phyloP scores from a whole-genome alignment of 805 yeast species.

The Kockiozyma suomiensis region DNA sequence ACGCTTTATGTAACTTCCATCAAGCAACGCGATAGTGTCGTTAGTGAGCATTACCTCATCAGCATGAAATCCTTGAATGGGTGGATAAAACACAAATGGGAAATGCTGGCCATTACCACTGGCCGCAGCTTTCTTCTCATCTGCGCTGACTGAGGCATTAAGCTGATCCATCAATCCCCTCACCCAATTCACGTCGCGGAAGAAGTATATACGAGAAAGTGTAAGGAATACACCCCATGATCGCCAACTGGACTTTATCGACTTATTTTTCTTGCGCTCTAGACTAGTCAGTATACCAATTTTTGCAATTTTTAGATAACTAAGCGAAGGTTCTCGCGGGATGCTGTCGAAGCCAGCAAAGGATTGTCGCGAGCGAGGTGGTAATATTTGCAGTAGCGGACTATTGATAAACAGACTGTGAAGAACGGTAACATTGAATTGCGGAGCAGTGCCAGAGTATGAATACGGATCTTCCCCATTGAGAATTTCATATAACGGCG shows the following conservation, averaged over 20 bases:
- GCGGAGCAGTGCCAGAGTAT: conserved; percentile 33
- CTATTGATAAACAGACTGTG: conserved; percentile 41
- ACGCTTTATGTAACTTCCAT: conserved; percentile 27
- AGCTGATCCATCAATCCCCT: conserved; percentile 36
- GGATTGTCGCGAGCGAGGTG: conserved; percentile 43
- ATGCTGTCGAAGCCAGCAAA: not conserved
- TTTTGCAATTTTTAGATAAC: conserved; percentile 44
- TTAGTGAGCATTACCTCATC: conserved; percentile 44
- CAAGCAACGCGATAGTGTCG: conserved; percentile 48
- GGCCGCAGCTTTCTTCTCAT: conserved; percentile 11
- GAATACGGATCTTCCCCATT: conserved; percentile 40
- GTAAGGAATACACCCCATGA: conserved; percentile 50
- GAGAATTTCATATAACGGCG: conserved; percentile 38
- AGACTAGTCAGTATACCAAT: conserved; percentile 44
- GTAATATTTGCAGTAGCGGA: conserved; percentile 43
- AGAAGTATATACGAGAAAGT: conserved; percentile 46
- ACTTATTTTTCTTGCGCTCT: conserved; percentile 41
- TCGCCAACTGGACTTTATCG: conserved; percentile 41
- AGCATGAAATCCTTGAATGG: conserved; percentile 45
- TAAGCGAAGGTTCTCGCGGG: conserved; percentile 6
- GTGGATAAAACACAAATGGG: conserved; percentile 38
- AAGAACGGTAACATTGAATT: conserved; percentile 35
- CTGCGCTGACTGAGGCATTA: conserved; percentile 1
- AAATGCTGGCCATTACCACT: not conserved
- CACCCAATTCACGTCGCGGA: conserved; percentile 46